Evolutionary conservation across 1,284 basidiomycete genomes (phyloP), one percentile per base, ranked within the genome.

Genomic region (Ustilago loliicola): DNA sequence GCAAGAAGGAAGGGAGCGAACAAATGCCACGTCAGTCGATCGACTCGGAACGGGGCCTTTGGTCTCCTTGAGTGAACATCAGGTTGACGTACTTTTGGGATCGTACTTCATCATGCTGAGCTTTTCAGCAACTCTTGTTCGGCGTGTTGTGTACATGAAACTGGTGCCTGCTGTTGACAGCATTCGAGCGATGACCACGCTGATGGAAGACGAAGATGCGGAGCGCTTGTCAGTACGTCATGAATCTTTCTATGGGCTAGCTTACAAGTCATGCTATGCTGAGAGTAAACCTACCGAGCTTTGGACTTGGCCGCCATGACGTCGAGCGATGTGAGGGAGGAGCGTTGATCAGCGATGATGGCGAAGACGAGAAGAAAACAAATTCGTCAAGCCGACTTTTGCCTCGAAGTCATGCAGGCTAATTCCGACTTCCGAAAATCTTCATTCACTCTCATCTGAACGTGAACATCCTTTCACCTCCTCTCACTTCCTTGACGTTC

Each of bases 51-150:
- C 0, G 10, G 30, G 2, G 30, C 3, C 11, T 0, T 19, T 10
- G 21, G 1, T 6, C n/a, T 3, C 9, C 29, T 13, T 25, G 3
- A 32, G 6, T 11, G n/a, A 13, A 3, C 5, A 13, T 13, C 32
- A 7, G 19, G 25, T 64, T 59, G 17, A 45, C 42, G 21, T 71
- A 85, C 84, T 80, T 58, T 77, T 77, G n/a, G 84, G 84, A 42
- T 86, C 84, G 67, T 85, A 86, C 70, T 86, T 86, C 75, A 83
- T 83, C 82, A 85, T 79, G 50, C 73, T 75, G 38, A 86, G 76
- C 55, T 61, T 69, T 23, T 85, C 83, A 8, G 79, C 77, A 1
- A 80, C 70, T 42, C 84, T 75, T 38, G 78, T 72, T 51, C 84
- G 62, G 17, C 77, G 70, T 13, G 82, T 86, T 34, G 84, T 86